Conservation (phyloP, 2,329 filamentous ascomycete species). For the Aspergillus sp. region DNA sequence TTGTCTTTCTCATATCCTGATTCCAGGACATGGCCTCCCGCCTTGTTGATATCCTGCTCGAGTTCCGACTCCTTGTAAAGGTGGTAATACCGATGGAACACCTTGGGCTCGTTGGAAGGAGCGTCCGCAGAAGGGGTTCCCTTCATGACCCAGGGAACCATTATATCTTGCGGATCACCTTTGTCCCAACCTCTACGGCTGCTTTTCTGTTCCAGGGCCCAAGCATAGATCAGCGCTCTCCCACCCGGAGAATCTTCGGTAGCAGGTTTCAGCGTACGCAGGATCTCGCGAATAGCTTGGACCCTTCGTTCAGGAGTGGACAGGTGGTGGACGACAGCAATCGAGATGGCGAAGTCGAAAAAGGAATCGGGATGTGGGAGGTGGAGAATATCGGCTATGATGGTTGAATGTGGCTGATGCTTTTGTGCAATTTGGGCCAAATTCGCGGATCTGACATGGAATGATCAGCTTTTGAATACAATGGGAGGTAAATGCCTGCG, state of each 20-base stretch:
- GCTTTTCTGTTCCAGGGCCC: constrained; percentile 88
- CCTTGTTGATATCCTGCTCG: constrained; percentile 72
- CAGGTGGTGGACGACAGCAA: constrained; percentile 92
- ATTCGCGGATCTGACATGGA: constrained; percentile 55
- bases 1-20: constrained; percentile 96
- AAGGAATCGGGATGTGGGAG: constrained; percentile 69
- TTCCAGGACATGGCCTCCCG: constrained; percentile 74
- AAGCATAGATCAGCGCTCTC: constrained; percentile 81
- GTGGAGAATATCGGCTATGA: constrained; percentile 80
- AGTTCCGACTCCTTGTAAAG: constrained; percentile 85
- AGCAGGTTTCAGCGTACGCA: constrained; percentile 61
- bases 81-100: constrained; percentile 89
- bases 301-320: constrained; percentile 74
- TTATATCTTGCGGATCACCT: constrained; percentile 80
- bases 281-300: constrained; percentile 69
- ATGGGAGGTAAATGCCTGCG: constrained; percentile 2
- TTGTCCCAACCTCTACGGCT: constrained; percentile 89
- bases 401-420: constrained; percentile 64
- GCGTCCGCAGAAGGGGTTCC: constrained; percentile 48
- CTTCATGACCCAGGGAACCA: constrained; percentile 90
- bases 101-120: constrained; percentile 16
- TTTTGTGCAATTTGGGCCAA: constrained; percentile 60
- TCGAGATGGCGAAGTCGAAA: constrained; percentile 89
- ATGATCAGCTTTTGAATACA: constrained; percentile 11
- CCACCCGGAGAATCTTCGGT: constrained; percentile 49